Evolutionary conservation across 495 filamentous ascomycete genomes (phyloP).

Genomic region (Darksidea phi): DNA sequence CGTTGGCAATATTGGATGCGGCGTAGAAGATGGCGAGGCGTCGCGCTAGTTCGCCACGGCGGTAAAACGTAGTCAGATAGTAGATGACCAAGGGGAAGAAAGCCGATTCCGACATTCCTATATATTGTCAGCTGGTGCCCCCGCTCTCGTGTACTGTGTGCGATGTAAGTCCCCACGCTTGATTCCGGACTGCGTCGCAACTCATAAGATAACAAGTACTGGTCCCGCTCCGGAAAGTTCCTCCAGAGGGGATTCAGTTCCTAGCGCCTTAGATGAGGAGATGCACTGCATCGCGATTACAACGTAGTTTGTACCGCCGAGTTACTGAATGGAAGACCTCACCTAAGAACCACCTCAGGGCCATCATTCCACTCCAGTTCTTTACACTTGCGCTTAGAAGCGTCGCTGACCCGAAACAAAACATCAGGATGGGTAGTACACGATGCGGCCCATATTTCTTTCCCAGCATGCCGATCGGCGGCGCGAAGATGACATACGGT

Average conservation of each 20-base stretch:
- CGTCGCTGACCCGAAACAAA: slow-evolving; percentile 62
- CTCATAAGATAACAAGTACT: no score
- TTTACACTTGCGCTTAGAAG: slow-evolving; percentile 54
- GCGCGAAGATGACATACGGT: slow-evolving; percentile 71
- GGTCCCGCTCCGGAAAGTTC: no score
- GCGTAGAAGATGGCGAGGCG: slow-evolving; percentile 79
- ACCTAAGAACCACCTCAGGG: slow-evolving; percentile 43
- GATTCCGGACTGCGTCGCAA: not conserved
- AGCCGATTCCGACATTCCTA: slow-evolving; percentile 67
- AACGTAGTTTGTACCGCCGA: no score
- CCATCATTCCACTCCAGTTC: slow-evolving; percentile 67
- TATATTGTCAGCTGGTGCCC: not conserved
- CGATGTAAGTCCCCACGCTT: slow-evolving; percentile 2
- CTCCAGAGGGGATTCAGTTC: no score
- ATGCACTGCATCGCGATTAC: no score
- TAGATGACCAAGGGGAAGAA: slow-evolving; percentile 68
- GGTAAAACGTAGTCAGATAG: slow-evolving; percentile 59
- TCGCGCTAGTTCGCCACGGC: slow-evolving; percentile 70
- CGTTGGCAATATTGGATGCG: slow-evolving; percentile 69
- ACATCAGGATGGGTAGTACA: slow-evolving; percentile 68
- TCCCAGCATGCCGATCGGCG: slow-evolving; percentile 63
- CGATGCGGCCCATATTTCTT: slow-evolving; percentile 64
- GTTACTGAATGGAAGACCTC: no score
- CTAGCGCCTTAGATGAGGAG: no score
- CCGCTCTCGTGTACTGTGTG: not conserved